Conservation (phyloP, 139 green algal genomes). For the Deuterostichococcus epilithicus region DNA sequence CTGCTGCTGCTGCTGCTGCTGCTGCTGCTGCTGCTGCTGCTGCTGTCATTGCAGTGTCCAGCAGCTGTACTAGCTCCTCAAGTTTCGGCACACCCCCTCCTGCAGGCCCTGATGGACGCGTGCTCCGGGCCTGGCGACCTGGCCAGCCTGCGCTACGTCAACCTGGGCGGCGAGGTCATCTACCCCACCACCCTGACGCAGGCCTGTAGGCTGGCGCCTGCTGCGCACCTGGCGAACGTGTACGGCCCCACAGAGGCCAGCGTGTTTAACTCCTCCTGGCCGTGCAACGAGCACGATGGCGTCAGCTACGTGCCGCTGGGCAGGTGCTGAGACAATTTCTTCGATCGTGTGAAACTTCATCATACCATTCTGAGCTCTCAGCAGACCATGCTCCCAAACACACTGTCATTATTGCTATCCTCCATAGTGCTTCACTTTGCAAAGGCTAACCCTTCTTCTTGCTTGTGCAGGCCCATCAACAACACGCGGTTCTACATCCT, state of each 20-base stretch:
- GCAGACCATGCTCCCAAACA: too few species aligned
- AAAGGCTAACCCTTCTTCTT: too few species aligned
- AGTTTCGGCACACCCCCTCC: too few species aligned
- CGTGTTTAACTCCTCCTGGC: not conserved
- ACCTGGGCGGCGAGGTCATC: not conserved
- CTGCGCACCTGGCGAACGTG: slow-evolving; percentile 1
- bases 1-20: too few species aligned
- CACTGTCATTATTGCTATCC: too few species aligned
- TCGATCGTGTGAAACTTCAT: too few species aligned
- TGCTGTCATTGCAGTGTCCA: too few species aligned
- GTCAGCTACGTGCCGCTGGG: slow-evolving; percentile 26
- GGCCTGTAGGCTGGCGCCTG: not conserved
- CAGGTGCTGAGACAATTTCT: too few species aligned
- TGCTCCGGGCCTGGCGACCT: not conserved
- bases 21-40: too few species aligned
- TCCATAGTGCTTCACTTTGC: too few species aligned
- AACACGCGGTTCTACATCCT: not conserved
- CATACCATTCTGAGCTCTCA: too few species aligned
- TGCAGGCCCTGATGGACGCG: not conserved
- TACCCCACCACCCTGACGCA: not conserved
- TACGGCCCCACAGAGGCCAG: slow-evolving; percentile 36
- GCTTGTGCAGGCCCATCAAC: not conserved
- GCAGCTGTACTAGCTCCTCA: too few species aligned
- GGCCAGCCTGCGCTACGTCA: not conserved
- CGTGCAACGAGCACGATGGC: slow-evolving; percentile 2